phyloP scores from a whole-genome alignment of 2,329 filamentous ascomycete species.

The Apiospora hydei region DNA sequence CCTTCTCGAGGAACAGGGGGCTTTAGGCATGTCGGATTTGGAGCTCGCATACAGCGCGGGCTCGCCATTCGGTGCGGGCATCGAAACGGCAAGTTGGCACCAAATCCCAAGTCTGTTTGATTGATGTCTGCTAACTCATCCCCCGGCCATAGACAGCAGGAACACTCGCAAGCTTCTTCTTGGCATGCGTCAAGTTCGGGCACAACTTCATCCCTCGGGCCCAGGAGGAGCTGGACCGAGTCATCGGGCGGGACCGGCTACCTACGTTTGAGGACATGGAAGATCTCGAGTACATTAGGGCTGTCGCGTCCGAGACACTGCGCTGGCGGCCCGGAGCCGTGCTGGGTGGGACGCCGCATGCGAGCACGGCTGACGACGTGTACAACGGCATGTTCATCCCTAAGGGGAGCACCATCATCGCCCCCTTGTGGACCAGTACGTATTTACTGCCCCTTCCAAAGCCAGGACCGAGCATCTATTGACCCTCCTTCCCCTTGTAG shows the following conservation, averaged over 20 bases:
- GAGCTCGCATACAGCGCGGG: slow-evolving; percentile 54
- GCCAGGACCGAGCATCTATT: slow-evolving; percentile 44
- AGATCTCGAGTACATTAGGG: slow-evolving; percentile 44
- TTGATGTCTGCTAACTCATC: not conserved
- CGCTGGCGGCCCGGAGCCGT: slow-evolving; percentile 52
- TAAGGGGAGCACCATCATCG: slow-evolving; percentile 51
- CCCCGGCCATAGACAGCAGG: slow-evolving; percentile 53
- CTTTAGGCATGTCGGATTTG: slow-evolving; percentile 48
- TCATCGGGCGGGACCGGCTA: slow-evolving; percentile 46
- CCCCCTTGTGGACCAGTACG: slow-evolving; percentile 52
- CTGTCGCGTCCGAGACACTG: slow-evolving; percentile 48
- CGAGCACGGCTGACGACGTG: slow-evolving; percentile 50
- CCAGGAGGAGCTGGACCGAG: slow-evolving; percentile 49
- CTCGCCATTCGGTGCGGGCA: slow-evolving; percentile 53
- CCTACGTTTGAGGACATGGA: slow-evolving; percentile 48
- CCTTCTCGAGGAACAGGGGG: slow-evolving; percentile 49
- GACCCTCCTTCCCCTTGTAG: slow-evolving; percentile 55
- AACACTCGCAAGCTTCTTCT: slow-evolving; percentile 44
- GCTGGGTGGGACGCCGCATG: slow-evolving; percentile 52
- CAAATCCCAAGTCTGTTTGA: not conserved
- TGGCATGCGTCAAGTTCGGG: slow-evolving; percentile 41
- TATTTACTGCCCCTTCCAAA: slow-evolving; percentile 4
- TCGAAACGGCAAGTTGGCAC: slow-evolving; percentile 47
- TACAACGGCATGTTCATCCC: slow-evolving; percentile 54
- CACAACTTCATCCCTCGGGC: slow-evolving; percentile 30